Conservation (phyloP, 495 filamentous ascomycete genomes). For the Daldinia grandis region DNA sequence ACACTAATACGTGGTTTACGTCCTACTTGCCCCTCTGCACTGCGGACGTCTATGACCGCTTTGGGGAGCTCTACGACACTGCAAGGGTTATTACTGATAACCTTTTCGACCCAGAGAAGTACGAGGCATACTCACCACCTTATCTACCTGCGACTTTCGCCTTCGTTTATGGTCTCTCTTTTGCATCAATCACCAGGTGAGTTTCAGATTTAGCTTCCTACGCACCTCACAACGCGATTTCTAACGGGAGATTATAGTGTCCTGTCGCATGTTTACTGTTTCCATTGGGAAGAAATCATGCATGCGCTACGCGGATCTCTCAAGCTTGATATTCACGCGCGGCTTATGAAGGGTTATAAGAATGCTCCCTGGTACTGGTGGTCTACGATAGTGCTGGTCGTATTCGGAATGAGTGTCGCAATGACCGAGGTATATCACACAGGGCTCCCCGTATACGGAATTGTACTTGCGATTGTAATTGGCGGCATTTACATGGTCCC, state of each 20-base stretch:
- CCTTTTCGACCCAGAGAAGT: conserved; percentile 41
- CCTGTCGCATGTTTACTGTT: conserved; percentile 42
- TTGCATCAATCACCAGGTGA: conserved; percentile 52
- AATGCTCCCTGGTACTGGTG: conserved; percentile 46
- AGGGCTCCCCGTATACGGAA: conserved; percentile 39
- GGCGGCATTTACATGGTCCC: conserved; percentile 48
- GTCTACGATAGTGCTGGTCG: conserved; percentile 37
- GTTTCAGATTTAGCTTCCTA: conserved; percentile 35
- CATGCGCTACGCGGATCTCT: conserved; percentile 42
- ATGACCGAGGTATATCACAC: conserved; percentile 46
- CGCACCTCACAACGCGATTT: conserved; percentile 36
- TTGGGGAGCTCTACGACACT: conserved; percentile 41
- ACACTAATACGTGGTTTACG: conserved; percentile 46
- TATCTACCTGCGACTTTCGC: conserved; percentile 43
- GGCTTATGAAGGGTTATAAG: conserved; percentile 41
- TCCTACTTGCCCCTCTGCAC: conserved; percentile 42
- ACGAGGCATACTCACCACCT: conserved; percentile 41
- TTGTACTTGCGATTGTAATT: conserved; percentile 44
- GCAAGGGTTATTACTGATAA: conserved; percentile 35
- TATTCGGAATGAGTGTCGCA: conserved; percentile 38
- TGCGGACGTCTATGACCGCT: conserved; percentile 43
- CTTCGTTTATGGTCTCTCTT: conserved; percentile 44
- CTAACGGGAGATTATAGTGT: conserved; percentile 46
- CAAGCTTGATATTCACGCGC: conserved; percentile 46
- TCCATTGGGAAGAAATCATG: conserved; percentile 42